phyloP scores from a whole-genome alignment of 2,329 filamentous ascomycete genomes.

The Shiraia sp. region DNA sequence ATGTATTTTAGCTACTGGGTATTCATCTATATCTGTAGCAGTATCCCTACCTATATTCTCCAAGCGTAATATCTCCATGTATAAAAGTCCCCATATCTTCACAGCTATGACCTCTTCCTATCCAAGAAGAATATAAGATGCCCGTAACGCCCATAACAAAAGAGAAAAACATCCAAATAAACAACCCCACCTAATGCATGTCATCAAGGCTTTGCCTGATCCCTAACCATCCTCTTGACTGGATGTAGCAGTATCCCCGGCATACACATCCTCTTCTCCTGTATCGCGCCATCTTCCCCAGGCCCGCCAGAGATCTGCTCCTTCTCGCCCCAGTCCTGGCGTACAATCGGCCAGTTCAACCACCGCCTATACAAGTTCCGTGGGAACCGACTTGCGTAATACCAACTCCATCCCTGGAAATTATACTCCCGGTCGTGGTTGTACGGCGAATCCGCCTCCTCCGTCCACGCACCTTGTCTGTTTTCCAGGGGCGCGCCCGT shows the following conservation, averaged over 20 bases:
- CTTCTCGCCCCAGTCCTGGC: slow-evolving; percentile 76
- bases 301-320: slow-evolving; percentile 58
- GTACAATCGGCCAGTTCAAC: slow-evolving; percentile 80
- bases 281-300: slow-evolving; percentile 49
- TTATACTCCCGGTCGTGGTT: slow-evolving; percentile 80
- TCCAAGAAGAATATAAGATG: not conserved
- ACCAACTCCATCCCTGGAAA: slow-evolving; percentile 85
- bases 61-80: no score
- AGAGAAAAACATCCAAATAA: no score
- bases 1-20: no score
- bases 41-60: no score
- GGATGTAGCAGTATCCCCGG: slow-evolving; percentile 90
- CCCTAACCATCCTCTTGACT: slow-evolving; percentile 65
- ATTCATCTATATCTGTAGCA: no score
- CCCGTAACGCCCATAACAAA: not conserved
- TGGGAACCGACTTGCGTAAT: slow-evolving; percentile 84
- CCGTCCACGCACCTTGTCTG: slow-evolving; percentile 57
- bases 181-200: no score
- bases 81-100: no score
- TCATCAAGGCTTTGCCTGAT: slow-evolving; percentile 22
- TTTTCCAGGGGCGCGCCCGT: slow-evolving; percentile 59
- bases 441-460: slow-evolving; percentile 48
- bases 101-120: no score
- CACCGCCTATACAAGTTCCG: slow-evolving; percentile 82
- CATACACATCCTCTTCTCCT: slow-evolving; percentile 82